Base-by-base conservation (phyloP, 2,329 filamentous ascomycete genomes). In the Scedosporium aurantiacum region DNA sequence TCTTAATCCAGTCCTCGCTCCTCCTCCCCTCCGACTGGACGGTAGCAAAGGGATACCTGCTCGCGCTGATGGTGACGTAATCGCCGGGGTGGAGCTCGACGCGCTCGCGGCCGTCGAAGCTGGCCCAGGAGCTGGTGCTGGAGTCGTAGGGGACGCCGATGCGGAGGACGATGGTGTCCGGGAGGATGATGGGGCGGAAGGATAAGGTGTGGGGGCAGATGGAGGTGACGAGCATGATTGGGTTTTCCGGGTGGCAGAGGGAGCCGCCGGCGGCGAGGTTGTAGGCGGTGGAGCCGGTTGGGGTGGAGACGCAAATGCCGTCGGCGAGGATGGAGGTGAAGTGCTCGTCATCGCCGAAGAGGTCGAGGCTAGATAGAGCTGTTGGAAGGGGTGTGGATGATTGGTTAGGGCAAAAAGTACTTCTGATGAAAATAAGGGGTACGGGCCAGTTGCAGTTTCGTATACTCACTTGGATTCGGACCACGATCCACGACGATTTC, bases 401-500 rank as follows among this genome's bases (percentile, higher is more conserved):
- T 58, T 63, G 60, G 25, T 45, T 58, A 50, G 12, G n/a, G 21
- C n/a, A 43, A 21, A 18, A 57, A 21, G 5, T 47, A 18, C 40
- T 4, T 23, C 23, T 16, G 12, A 6, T 41, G 21, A 23, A 23
- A 56, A n/a, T 6, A 16, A 21, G 23, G 25, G 7, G 16, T 47
- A 25, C 18, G 18, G n/a, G 59, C 14, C n/a, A 23, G 27, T 10
- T 25, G 10, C n/a, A 25, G 7, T n/a, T 10, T n/a, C 37, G 56
- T 57, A 43, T 56, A 79, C 86, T 77, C 77, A 91, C 88, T 96
- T 55, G 93, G 86, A 73, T 95, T 97, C 5, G 94, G 94, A 0
- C 94, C 94, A 18, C 94, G 83, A 70, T 99, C 94, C 32, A 97
- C 85, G 7, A 99, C 93, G n/a, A 97, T 86, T 71, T 99, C 94